Evolutionary conservation across 805 yeast genomes (phyloP).

Genomic region (Candida sakaeoensis): DNA sequence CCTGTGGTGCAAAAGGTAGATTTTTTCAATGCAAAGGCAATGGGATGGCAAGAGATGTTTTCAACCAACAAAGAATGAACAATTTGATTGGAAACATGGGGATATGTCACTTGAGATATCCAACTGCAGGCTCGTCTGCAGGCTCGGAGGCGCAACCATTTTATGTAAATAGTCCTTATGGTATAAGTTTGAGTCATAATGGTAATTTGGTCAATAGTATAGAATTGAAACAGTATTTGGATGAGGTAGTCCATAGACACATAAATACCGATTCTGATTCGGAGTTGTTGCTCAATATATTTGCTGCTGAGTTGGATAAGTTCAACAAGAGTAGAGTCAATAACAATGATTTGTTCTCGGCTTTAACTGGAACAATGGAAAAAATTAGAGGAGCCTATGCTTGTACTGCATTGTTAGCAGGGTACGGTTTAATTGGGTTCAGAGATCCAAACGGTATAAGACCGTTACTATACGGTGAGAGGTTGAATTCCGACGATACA

Average conservation of each 20-base stretch:
- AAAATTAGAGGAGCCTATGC: constrained; percentile 96
- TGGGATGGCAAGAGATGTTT: constrained; percentile 98
- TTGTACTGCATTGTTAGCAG: constrained; percentile 91
- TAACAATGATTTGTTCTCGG: constrained; percentile 82
- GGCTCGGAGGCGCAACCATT: constrained; percentile 98
- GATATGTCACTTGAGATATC: constrained; percentile 89
- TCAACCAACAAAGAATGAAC: constrained; percentile 74
- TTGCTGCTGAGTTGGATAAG: constrained; percentile 88
- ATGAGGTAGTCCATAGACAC: constrained; percentile 93
- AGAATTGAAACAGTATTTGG: constrained; percentile 74
- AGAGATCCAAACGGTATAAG: constrained; percentile 97
- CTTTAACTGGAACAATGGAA: constrained; percentile 76
- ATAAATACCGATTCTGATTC: constrained; percentile 97
- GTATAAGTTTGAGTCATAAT: constrained; percentile 85
- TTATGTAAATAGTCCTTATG: constrained; percentile 95
- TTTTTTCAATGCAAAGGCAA: constrained; percentile 97
- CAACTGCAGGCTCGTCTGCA: constrained; percentile 95
- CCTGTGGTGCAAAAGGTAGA: constrained; percentile 91
- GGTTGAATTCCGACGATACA: constrained; percentile 42
- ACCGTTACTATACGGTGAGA: constrained; percentile 84
- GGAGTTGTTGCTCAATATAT: constrained; percentile 81
- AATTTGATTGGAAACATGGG: constrained; percentile 93
- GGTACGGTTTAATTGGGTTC: constrained; percentile 92
- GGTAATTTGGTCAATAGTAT: constrained; percentile 91
- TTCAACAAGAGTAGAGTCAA: constrained; percentile 92